Percentiles rank a stretch among this genome's conserved stretches.
Evolutionary conservation across 2,329 filamentous ascomycete genomes (phyloP).

Genomic region (Arthroderma sp.): DNA sequence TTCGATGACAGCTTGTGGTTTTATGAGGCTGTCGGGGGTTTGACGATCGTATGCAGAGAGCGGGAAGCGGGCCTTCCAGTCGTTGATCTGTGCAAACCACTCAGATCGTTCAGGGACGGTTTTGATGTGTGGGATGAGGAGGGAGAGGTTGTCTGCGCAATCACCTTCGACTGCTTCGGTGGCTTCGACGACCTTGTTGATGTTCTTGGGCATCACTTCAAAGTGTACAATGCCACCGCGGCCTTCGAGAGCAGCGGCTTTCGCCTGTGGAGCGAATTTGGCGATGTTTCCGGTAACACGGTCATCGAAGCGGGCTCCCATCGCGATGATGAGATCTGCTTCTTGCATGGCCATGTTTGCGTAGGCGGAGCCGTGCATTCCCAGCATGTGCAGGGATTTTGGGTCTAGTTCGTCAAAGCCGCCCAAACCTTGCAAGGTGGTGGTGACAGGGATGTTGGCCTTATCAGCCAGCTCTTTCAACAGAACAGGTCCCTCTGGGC

Average conservation of each 20-base stretch:
- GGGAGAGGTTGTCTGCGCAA: constrained; percentile 63
- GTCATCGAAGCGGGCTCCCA: constrained; percentile 91
- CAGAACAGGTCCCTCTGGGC: constrained; percentile 63
- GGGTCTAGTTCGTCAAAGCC: constrained; percentile 85
- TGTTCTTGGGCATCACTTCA: constrained; percentile 99
- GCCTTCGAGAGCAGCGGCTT: constrained; percentile 67
- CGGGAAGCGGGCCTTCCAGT: constrained; percentile 87
- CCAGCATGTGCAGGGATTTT: constrained; percentile 94
- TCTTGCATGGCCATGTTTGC: constrained; percentile 98
- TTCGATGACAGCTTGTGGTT: constrained; percentile 86
- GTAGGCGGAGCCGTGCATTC: constrained; percentile 95
- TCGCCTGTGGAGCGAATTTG: constrained; percentile 83
- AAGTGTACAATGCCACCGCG: constrained; percentile 95
- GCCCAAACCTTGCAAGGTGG: constrained; percentile 85
- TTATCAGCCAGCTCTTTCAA: constrained; percentile 83
- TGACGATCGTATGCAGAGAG: constrained; percentile 69
- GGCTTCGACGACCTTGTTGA: constrained; percentile 97
- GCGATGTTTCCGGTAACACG: constrained; percentile 71
- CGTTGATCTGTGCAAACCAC: constrained; percentile 82
- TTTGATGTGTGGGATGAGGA: constrained; percentile 62
- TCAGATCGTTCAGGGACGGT: constrained; percentile 55
- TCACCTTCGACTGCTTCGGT: constrained; percentile 93
- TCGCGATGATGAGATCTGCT: constrained; percentile 86
- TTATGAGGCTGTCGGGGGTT: constrained; percentile 66
- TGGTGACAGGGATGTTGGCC: constrained; percentile 84